Base-by-base conservation (phyloP, 169 alveolate species). In the Plasmodium vinckei region DNA sequence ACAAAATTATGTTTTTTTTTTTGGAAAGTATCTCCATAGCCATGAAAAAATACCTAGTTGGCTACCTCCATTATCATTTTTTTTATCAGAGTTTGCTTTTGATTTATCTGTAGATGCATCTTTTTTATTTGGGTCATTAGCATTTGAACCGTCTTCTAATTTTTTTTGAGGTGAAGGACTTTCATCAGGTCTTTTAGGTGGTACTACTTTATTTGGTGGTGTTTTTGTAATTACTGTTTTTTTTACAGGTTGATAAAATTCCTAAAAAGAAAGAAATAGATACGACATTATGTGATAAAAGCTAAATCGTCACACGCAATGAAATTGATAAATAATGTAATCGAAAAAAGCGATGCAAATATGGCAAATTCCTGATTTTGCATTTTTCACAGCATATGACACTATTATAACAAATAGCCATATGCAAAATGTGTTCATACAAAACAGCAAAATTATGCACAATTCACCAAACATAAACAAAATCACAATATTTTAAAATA, bases 11-110 rank as follows among this genome's bases (percentile, higher is more conserved):
- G 84, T 2, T 19, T 71, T 71, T 42, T 71, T 71, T 27, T 46
- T 73, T 9, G 87, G 87, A 73, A 73, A 73, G 27, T 75, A 75
- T 33, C 57, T 75, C 88, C 88, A 75, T 54, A 75, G 15, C 88
- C 88, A 75, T 25, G 88, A 61, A 42, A 75, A 75, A 12, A 47
- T 61, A 3, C 88, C 88, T 15, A 33, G 33, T 15, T 75, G 88
- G 33, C 21, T 57, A 39, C 17, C n/a, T 49, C 51, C 49, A 60
- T 53, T 54, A 21, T 39, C 13, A 72, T 72, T 75, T 19, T 63
- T 75, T 75, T 27, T 51, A 17, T 71, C 84, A 12, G 84, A 12
- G 7, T 42, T 42, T 6, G 23, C 21, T 71, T 71, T 71, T 59
- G 25, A 15, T 53, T 71, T 71, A 71, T n/a, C 27, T 23, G 39